Evolutionary conservation across 2,329 filamentous ascomycete genomes (phyloP), one percentile per base, ranked within the genome.

Genomic region (Lanzia echinophila): DNA sequence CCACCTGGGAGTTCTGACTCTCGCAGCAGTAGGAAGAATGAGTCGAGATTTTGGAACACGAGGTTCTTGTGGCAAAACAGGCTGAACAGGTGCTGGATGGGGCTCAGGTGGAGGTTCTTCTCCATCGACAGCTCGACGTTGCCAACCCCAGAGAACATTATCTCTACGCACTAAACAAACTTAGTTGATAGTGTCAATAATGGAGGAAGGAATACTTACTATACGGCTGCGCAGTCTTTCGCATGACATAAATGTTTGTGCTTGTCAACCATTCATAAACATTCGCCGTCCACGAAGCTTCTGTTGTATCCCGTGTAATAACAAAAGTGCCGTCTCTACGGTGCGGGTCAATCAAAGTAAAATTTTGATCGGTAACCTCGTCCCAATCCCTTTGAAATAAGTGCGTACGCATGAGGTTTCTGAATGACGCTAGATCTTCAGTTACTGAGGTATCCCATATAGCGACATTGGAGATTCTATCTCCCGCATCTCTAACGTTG

Each of bases 41-140:
- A 57, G 43, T 39, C 61, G 57, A 22, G 56, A 50, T 41, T 56
- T 60, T 50, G 60, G 61, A 32, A 63, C 47, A 31, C 54, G 53
- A 19, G 53, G 51, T 22, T 53, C 11, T 19, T 42, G 34, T 31
- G 24, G 34, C 2, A 15, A 19, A 19, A 41, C 7, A 28, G 43
- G 50, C 11, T 36, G 15, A 8, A 47, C 19, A 12, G 50, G 19
- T 6, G 20, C 17, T 33, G 42, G 42, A 11, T 24, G 17, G 1
- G 20, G 43, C 3, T 31, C 32, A 11, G 31, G 20, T 3, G 32
- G 24, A 33, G 43, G 22, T 19, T n/a, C 7, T 17, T 13, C 8
- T 20, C 11, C 19, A 1, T 24, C 5, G 8, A 8, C 19, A 22
- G 20, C 17, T 19, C 20, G 50, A 24, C 47, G 50, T 31, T 45